Evolutionary conservation across 1,284 basidiomycete genomes (phyloP), one percentile per base, ranked within the genome.

Genomic region (Sutorius eximius): DNA sequence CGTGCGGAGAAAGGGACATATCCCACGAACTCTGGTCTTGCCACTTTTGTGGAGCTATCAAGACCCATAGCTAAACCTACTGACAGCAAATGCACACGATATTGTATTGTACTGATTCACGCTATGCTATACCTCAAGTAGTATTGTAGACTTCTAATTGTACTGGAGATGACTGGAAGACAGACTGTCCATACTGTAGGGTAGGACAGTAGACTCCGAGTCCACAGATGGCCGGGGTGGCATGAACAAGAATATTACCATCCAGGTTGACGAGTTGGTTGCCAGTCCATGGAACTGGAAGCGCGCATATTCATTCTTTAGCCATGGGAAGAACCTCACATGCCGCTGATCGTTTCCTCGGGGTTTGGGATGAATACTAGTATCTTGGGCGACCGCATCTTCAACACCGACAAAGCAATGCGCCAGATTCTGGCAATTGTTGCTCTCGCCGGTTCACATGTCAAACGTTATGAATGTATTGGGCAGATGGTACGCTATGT

Each of bases 11-110:
- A 66, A 70, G 67, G 22, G 83, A 79, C 34, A 85, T 85, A 64
- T 77, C 80, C 4, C 78, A 82, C 61, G 78, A 84, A 27, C 82
- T 85, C 59, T 93, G 89, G 91, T 86, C 82, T 51, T 94, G 92
- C 73, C 69, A 72, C 15, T 80, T 77, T 57, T 93, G 91, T 64
- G 89, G 89, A 11, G 72, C 75, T 38, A 76, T 91, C 56, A 90
- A 91, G 70, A 68, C 72, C 30, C 70, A 67, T 40, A 82, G 78
- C 56, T 60, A 34, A 65, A 36, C 16, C 1, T 52, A 16, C 56
- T 30, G 11, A 32, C 52, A 43, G 55, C 3, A 27, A 5, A 45
- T 54, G 57, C 43, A 55, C 52, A 37, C 24, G 24, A 5, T 27
- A 5, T 6, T 27, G 5, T 56, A 54, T 30, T 51, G 55, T 54